Conservation (phyloP, 1,139 yeast genomes). For the Kodamaea suecica region DNA sequence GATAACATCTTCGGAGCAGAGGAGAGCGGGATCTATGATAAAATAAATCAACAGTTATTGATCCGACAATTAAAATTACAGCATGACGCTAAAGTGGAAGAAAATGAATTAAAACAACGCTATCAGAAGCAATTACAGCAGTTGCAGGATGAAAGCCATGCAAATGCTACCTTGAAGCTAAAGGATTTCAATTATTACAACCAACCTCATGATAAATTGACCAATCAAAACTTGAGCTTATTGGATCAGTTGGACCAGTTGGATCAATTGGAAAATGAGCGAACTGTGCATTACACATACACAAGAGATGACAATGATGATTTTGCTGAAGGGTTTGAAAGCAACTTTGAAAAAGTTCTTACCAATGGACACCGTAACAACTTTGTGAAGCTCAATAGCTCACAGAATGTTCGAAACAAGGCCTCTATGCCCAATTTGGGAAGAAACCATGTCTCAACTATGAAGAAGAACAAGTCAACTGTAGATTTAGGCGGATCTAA, state of each 20-base stretch:
- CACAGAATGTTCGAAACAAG: conserved; percentile 14
- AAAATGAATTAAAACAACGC: conserved; percentile 25
- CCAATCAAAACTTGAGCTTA: conserved; percentile 17
- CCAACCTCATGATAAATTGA: conserved; percentile 9
- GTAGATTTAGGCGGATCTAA: conserved; percentile 22
- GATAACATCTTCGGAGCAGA: conserved; percentile 41
- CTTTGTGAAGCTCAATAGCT: neutral
- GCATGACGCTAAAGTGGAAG: conserved; percentile 37
- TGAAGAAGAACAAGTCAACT: conserved; percentile 32
- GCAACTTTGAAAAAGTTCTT: conserved; percentile 12
- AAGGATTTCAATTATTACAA: conserved; percentile 25
- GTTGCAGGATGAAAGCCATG: conserved; percentile 16
- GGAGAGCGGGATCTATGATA: conserved; percentile 35
- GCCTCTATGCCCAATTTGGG: conserved; percentile 29
- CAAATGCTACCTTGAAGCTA: conserved; percentile 28
- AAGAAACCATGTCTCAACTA: conserved; percentile 12
- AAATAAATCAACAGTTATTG: conserved; percentile 16
- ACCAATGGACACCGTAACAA: neutral
- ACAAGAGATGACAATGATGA: conserved; percentile 39
- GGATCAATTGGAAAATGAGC: conserved; percentile 34
- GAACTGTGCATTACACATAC: conserved; percentile 36
- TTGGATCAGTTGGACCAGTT: conserved; percentile 5
- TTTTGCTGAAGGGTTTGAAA: conserved; percentile 38
- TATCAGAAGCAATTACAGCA: conserved; percentile 16
- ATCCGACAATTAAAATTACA: conserved; percentile 28